These are phyloP conservation scores for Saccharomyces pastorianus DNA, from an alignment of 1,139 yeast genomes.

Conservation along the genomic window DNA sequence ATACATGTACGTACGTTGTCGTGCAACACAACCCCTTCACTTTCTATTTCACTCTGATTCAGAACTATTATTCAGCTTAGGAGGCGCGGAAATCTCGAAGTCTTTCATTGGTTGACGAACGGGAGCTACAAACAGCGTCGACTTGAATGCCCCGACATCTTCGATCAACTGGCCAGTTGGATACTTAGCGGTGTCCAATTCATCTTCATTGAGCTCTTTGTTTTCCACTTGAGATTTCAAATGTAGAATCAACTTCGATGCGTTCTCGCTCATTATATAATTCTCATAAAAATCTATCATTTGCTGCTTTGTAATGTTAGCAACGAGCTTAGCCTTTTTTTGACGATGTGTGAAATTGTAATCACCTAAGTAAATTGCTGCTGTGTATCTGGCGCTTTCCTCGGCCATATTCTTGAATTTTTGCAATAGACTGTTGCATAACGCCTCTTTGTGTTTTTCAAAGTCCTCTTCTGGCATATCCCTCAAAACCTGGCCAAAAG, in stretches of 20 bases:
- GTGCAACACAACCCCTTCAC: background rate
- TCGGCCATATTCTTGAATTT: slow-evolving; percentile 71
- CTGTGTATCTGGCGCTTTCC: slow-evolving; percentile 62
- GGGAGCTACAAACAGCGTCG: slow-evolving; percentile 36
- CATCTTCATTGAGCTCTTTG: slow-evolving; percentile 20
- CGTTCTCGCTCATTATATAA: slow-evolving; percentile 37
- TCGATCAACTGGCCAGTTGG: slow-evolving; percentile 35
- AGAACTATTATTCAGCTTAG: background rate
- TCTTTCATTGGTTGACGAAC: slow-evolving; percentile 37
- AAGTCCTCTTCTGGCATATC: slow-evolving; percentile 55
- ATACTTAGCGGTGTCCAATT: slow-evolving; percentile 22
- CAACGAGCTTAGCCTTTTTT: slow-evolving; percentile 50
- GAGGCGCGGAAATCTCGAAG: slow-evolving; percentile 8
- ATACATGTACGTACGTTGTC: background rate
- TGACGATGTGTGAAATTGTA: slow-evolving; percentile 61
- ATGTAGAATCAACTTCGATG: slow-evolving; percentile 54
- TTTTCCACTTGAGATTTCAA: slow-evolving; percentile 50
- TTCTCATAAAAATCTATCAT: slow-evolving; percentile 47
- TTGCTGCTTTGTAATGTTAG: slow-evolving; percentile 47
- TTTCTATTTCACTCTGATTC: background rate
- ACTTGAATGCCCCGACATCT: slow-evolving; percentile 38
- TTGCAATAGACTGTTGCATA: slow-evolving; percentile 56
- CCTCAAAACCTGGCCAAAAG: slow-evolving; percentile 32
- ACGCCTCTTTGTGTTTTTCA: slow-evolving; percentile 57
- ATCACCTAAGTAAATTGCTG: slow-evolving; percentile 62